These are phyloP conservation scores for Cydonia oblonga DNA, from an alignment of 331 rosid species.

Conservation along the genomic window DNA sequence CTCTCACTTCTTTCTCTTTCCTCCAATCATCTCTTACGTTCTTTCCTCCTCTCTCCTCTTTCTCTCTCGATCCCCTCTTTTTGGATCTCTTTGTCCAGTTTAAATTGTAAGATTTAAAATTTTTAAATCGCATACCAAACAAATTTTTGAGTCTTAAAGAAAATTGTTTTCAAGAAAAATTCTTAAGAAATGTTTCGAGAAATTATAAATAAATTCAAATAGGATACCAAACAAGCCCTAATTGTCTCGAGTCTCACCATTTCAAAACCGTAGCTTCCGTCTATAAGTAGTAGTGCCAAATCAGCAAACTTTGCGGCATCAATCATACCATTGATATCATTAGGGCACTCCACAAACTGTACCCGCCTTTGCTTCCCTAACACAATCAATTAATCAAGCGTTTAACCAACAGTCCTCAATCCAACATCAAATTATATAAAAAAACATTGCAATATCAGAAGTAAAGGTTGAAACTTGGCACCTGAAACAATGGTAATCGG, in stretches of 20 bases:
- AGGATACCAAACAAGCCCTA: too few species aligned
- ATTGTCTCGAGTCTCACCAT: slow-evolving; percentile 48
- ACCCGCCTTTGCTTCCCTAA: slow-evolving; percentile 85
- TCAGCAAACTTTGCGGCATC: slow-evolving; percentile 91
- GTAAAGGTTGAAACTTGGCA: slow-evolving; percentile 7
- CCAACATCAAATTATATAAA: background rate
- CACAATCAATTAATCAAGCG: slow-evolving; percentile 6
- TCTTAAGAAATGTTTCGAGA: too few species aligned
- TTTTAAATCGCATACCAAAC: too few species aligned
- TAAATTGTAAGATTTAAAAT: too few species aligned
- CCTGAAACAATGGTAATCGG: slow-evolving; percentile 93
- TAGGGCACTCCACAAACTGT: slow-evolving; percentile 90
- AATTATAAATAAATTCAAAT: too few species aligned
- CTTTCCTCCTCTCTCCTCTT: too few species aligned
- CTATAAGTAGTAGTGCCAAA: slow-evolving; percentile 83
- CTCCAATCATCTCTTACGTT: too few species aligned
- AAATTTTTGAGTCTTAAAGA: too few species aligned
- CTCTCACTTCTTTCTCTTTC: too few species aligned
- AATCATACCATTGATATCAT: slow-evolving; percentile 88
- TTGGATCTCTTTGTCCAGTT: too few species aligned
- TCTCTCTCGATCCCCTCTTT: too few species aligned
- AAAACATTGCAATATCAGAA: background rate
- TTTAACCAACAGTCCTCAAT: background rate
- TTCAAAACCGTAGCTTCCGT: slow-evolving; percentile 87
- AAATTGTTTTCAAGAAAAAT: too few species aligned